Percentiles rank a stretch among this genome's conserved stretches.
Conservation (phyloP, 179 eudicot genomes). For the Silene vulgaris region DNA sequence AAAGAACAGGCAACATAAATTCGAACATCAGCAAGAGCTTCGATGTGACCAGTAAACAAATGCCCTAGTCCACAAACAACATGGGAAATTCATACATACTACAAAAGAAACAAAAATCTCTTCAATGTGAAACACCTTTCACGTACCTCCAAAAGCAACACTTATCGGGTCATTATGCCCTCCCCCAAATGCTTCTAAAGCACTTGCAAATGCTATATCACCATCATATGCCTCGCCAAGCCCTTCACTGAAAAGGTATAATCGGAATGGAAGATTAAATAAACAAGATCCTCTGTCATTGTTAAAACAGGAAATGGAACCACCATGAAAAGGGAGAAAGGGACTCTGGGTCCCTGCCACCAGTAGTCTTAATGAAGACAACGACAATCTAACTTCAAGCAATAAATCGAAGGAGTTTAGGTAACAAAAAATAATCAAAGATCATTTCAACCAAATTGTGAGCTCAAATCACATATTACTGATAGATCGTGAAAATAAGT, state of each 20-base stretch:
- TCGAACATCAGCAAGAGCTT: background rate
- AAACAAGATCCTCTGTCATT: background rate
- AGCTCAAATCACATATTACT: conserved; percentile 3
- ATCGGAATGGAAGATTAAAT: conserved; percentile 11
- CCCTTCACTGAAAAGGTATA: conserved; percentile 64
- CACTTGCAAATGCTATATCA: conserved; percentile 95
- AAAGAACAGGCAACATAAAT: conserved; percentile 5
- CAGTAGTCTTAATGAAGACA: background rate
- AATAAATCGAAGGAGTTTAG: background rate
- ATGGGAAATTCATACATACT: background rate
- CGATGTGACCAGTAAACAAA: background rate
- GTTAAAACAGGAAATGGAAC: background rate
- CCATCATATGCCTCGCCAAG: conserved; percentile 99
- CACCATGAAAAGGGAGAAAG: conserved; percentile 3
- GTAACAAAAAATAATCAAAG: background rate
- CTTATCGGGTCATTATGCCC: conserved; percentile 98
- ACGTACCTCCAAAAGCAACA: conserved; percentile 96
- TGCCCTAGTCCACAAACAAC: background rate
- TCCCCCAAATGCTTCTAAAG: conserved; percentile 91
- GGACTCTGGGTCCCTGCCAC: background rate
- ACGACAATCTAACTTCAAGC: background rate
- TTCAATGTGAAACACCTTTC: background rate
- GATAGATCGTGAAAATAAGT: background rate
- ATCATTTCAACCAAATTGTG: background rate
- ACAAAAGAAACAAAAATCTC: background rate